Conservation (phyloP, 495 filamentous ascomycete species). For the Beverwykella pulmonaria region DNA sequence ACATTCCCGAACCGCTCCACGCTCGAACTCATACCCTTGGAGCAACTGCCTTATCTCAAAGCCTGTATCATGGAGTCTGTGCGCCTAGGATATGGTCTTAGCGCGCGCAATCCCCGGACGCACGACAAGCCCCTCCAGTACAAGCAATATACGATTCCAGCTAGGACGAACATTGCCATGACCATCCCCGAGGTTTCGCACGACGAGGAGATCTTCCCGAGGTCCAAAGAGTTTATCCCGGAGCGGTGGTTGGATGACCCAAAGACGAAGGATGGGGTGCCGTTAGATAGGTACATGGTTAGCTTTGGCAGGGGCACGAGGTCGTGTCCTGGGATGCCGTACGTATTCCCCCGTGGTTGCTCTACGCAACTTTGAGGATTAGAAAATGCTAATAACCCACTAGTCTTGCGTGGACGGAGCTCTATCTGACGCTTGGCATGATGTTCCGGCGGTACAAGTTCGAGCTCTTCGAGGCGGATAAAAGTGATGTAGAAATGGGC, state of each 20-base stretch:
- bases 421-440: slow-evolving; percentile 36
- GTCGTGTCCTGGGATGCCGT: slow-evolving; percentile 36
- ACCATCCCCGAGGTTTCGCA: slow-evolving; percentile 22
- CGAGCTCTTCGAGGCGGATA: slow-evolving; percentile 28
- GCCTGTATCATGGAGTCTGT: slow-evolving; percentile 32
- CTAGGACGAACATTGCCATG: slow-evolving; percentile 26
- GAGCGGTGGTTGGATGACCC: slow-evolving; percentile 36
- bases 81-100: slow-evolving; percentile 18
- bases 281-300: slow-evolving; percentile 32
- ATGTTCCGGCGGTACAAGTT: slow-evolving; percentile 38
- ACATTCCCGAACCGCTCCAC: slow-evolving; percentile 28
- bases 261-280: slow-evolving; percentile 20
- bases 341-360: too few species aligned
- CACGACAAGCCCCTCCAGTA: slow-evolving; percentile 3
- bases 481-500: slow-evolving; percentile 27
- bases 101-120: slow-evolving; percentile 26
- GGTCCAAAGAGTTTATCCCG: slow-evolving; percentile 15
- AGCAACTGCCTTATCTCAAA: slow-evolving; percentile 43
- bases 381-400: background rate
- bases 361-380: background rate
- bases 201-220: slow-evolving; percentile 33
- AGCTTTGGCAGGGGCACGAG: slow-evolving; percentile 36
- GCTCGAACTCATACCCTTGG: slow-evolving; percentile 42
- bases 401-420: slow-evolving; percentile 37
- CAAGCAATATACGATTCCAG: slow-evolving; percentile 24